These are phyloP conservation scores for Hyaloscypha hepaticicola DNA, from an alignment of 495 filamentous ascomycete species.

Conservation along the genomic window DNA sequence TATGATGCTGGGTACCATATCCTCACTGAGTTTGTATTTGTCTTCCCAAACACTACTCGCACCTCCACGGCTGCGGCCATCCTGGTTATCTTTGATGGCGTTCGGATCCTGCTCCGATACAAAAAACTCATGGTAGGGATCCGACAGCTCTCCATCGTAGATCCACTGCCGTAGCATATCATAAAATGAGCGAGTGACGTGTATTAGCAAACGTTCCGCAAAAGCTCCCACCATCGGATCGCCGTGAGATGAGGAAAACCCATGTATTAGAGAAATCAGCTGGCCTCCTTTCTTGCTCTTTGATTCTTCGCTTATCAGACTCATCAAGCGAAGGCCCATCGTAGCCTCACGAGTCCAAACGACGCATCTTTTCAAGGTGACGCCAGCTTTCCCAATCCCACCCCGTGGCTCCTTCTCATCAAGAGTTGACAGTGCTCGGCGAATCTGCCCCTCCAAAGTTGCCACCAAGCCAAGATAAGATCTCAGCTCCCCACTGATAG, in stretches of 20 bases:
- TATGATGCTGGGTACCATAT: constrained; percentile 90
- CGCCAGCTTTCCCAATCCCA: constrained; percentile 80
- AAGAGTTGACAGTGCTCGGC: constrained; percentile 68
- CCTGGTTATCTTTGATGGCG: constrained; percentile 40
- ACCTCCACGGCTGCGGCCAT: constrained; percentile 60
- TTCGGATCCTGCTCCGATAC: constrained; percentile 72
- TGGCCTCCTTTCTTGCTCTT: constrained; percentile 87
- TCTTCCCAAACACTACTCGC: constrained; percentile 96
- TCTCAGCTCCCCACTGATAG: constrained; percentile 78
- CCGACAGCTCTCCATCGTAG: constrained; percentile 94
- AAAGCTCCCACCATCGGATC: constrained; percentile 93
- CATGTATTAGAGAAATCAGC: constrained; percentile 90
- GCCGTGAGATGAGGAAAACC: constrained; percentile 88
- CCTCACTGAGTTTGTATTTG: constrained; percentile 84
- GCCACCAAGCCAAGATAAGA: constrained; percentile 93
- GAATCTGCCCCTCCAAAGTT: constrained; percentile 90
- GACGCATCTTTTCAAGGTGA: constrained; percentile 92
- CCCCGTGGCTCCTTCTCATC: constrained; percentile 62
- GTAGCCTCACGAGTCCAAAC: constrained; percentile 98
- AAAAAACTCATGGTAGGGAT: constrained; percentile 96
- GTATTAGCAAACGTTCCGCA: constrained; percentile 86
- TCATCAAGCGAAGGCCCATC: constrained; percentile 94
- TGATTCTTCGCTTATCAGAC: constrained; percentile 87
- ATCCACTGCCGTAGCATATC: constrained; percentile 96
- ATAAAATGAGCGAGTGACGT: constrained; percentile 95